phyloP scores from a whole-genome alignment of 2,329 filamentous ascomycete genomes.

The Rhexocercosporidium sp. region DNA sequence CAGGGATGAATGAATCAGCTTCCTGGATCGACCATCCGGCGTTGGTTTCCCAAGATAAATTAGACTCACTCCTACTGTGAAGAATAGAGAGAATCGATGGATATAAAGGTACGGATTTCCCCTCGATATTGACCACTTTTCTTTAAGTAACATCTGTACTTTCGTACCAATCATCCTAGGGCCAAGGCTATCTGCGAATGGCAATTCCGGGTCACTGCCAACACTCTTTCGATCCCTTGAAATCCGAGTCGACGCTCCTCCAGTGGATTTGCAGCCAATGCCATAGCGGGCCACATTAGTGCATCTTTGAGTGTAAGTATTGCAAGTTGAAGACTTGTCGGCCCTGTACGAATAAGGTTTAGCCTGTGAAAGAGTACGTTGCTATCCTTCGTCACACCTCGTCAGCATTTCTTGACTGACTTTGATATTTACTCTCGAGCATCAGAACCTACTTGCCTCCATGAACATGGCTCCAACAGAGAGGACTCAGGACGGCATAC shows the following conservation, averaged over 20 bases:
- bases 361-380: slow-evolving; percentile 15
- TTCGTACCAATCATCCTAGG: slow-evolving; percentile 11
- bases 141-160: slow-evolving; percentile 10
- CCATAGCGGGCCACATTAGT: slow-evolving; percentile 68
- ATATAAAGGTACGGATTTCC: slow-evolving; percentile 15
- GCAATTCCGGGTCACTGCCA: slow-evolving; percentile 61
- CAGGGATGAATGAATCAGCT: too few species aligned
- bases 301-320: slow-evolving; percentile 71
- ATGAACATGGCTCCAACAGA: background rate
- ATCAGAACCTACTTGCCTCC: slow-evolving; percentile 11
- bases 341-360: slow-evolving; percentile 49
- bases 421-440: slow-evolving; percentile 6
- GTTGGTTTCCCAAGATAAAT: slow-evolving; percentile 13
- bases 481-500: too few species aligned
- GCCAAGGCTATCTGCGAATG: slow-evolving; percentile 44
- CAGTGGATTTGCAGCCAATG: slow-evolving; percentile 70
- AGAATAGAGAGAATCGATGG: slow-evolving; percentile 9
- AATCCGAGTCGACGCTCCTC: slow-evolving; percentile 68
- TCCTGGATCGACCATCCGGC: slow-evolving; percentile 6
- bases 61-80: slow-evolving; percentile 7
- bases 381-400: slow-evolving; percentile 5
- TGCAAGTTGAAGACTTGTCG: slow-evolving; percentile 71
- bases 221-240: slow-evolving; percentile 69
- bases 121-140: slow-evolving; percentile 12
- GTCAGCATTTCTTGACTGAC: background rate